These are phyloP conservation scores for Rhodamnia argentea DNA, from an alignment of 345 rosid genomes.

Conservation along the genomic window DNA sequence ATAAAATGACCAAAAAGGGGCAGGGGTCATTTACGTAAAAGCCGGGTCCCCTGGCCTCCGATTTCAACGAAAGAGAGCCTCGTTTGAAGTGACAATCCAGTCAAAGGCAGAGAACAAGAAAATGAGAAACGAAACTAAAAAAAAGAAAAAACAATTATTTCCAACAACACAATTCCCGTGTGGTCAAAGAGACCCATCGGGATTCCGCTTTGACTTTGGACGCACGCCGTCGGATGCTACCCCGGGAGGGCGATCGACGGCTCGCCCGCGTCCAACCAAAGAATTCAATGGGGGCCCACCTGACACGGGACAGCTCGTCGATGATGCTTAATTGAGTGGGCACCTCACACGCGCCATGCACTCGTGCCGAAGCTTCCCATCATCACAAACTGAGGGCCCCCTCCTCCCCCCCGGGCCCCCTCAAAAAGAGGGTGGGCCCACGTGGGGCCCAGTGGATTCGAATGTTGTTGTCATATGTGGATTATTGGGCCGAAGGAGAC, in stretches of 20 bases:
- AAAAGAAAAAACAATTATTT: background rate
- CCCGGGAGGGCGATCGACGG: background rate
- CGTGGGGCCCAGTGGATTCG: background rate
- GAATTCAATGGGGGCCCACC: background rate
- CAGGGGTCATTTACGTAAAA: conserved; percentile 21
- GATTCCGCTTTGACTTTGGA: conserved; percentile 2
- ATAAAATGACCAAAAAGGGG: background rate
- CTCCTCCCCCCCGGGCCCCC: background rate
- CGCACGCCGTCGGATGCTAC: background rate
- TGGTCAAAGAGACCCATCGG: conserved; percentile 20
- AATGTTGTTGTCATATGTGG: accelerated
- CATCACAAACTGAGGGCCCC: background rate
- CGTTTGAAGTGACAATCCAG: conserved; percentile 57
- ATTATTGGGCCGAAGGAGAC: background rate
- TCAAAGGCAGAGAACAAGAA: conserved; percentile 52
- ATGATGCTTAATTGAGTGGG: background rate
- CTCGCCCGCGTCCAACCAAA: background rate
- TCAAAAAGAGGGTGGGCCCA: background rate
- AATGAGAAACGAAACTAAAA: background rate
- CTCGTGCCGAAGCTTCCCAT: conserved; percentile 1
- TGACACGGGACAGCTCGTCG: conserved; percentile 7
- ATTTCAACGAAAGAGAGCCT: conserved; percentile 53
- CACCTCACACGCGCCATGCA: conserved; percentile 5
- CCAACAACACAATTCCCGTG: conserved; percentile 26
- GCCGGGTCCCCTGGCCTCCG: background rate